phyloP scores from a whole-genome alignment of 495 filamentous ascomycete genomes.

The Neurospora hispaniola region DNA sequence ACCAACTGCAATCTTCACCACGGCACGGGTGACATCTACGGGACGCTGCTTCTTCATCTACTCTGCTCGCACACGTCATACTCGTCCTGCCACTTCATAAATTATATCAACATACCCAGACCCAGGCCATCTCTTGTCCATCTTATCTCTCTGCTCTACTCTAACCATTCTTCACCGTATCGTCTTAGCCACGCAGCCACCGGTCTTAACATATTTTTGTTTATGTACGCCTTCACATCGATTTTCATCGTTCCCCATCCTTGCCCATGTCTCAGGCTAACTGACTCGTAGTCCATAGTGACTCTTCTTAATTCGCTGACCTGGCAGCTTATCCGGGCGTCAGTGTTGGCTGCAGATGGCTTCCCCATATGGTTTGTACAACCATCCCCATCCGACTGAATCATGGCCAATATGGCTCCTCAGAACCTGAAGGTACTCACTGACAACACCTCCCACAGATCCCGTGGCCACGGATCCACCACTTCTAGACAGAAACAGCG shows the following conservation, averaged over 20 bases:
- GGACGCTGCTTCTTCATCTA: not conserved
- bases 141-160: not conserved
- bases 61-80: not conserved
- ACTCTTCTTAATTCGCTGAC: not conserved
- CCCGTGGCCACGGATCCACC: conserved; percentile 53
- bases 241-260: not conserved
- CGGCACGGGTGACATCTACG: not conserved
- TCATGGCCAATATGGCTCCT: not conserved
- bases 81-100: not conserved
- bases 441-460: conserved; percentile 10
- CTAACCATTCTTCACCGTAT: not conserved
- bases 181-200: not conserved
- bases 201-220: not conserved
- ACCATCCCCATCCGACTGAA: not conserved
- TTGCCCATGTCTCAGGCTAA: not conserved
- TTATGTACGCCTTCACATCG: not conserved
- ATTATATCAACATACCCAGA: not conserved
- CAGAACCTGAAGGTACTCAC: not conserved
- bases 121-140: not conserved
- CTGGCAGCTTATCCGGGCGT: not conserved
- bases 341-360: not conserved
- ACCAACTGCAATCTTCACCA: not conserved
- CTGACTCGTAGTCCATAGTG: not conserved
- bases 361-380: not conserved
- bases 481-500: conserved; percentile 66